A percentile compares a stretch with the other conserved stretches of the same genome.
Conservation (phyloP, 352 stramenopile genomes). For the Phytophthora sp. region DNA sequence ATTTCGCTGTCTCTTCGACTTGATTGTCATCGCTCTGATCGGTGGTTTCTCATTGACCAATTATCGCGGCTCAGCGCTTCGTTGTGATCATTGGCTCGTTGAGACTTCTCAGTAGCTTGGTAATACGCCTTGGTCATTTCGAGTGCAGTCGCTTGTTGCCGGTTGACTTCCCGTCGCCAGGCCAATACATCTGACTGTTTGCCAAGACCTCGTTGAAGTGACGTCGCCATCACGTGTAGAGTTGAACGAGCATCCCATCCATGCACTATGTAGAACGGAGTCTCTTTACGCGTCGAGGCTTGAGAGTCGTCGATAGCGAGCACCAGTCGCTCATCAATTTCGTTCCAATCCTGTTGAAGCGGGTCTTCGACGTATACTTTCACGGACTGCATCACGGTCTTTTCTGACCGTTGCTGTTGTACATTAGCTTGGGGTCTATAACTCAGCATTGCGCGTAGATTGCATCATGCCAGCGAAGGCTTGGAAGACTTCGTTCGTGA, state of each 20-base stretch:
- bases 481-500: constrained; percentile 10
- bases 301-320: neutral
- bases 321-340: neutral
- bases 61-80: neutral
- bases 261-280: constrained; percentile 1
- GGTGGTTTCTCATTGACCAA: neutral
- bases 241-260: neutral
- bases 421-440: neutral
- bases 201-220: neutral
- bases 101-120: neutral
- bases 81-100: neutral
- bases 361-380: neutral
- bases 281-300: neutral
- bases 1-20: too few species aligned
- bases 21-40: neutral
- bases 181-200: neutral
- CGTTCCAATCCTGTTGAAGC: constrained; percentile 2
- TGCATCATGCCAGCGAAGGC: constrained; percentile 6
- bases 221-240: neutral
- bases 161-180: constrained; percentile 6
- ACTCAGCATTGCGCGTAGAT: neutral
- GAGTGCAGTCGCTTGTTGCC: neutral
- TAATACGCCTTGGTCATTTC: neutral
- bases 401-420: constrained; percentile 3
- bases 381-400: constrained; percentile 3